Base-by-base conservation (phyloP, 257 asterid genomes). In the Dorcoceras hygrometricum region DNA sequence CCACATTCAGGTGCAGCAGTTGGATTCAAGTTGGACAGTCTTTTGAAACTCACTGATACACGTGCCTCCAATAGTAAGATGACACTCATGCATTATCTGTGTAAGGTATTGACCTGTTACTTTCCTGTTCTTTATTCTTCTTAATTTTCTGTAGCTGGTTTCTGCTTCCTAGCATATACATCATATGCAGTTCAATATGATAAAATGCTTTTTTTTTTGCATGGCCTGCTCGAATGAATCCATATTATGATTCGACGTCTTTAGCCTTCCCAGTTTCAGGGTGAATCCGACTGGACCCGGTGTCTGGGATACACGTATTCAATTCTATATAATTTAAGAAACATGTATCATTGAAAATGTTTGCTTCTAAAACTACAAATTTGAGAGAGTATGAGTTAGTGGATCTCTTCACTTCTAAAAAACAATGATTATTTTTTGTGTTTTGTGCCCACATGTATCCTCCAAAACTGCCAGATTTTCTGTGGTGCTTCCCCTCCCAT, bases 51-150 rank as follows among this genome's bases (percentile, higher is more conserved):
- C 62, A 63, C 90, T 19, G 99, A 95, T 79, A 95, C 98, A 61
- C 99, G 98, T 75, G 93, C 98, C 48, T 75, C 93, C 67, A 95
- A 89, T 82, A 91, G 69, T 77, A 91, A 83, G 85, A 95, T 91
- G 96, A 95, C 99, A 12, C 98, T 95, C 58, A 89, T 95, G 99
- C 98, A 95, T 80, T 95, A 91, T 81, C 99, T 95, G 76, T 95
- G 99, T 77, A 87, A 91, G 99, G 99, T 95, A 83, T 71, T 69
- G 48, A 14, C 34, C 65, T 61, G 39, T 76, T 62, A 61, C 57
- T 56, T 68, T 69, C 77, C 56, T 71, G 8, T 59, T 26, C 2
- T 4, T 29, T 29, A 3, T 29, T 28, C 16, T 50, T 2, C 14
- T 56, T 24, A 22, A 25, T 62, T 46, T 54, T 51, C 27, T 46